Evolutionary conservation across 2,329 filamentous ascomycete genomes (phyloP), one percentile per base, ranked within the genome.

Genomic region (Colletotrichum gloeosporioides): DNA sequence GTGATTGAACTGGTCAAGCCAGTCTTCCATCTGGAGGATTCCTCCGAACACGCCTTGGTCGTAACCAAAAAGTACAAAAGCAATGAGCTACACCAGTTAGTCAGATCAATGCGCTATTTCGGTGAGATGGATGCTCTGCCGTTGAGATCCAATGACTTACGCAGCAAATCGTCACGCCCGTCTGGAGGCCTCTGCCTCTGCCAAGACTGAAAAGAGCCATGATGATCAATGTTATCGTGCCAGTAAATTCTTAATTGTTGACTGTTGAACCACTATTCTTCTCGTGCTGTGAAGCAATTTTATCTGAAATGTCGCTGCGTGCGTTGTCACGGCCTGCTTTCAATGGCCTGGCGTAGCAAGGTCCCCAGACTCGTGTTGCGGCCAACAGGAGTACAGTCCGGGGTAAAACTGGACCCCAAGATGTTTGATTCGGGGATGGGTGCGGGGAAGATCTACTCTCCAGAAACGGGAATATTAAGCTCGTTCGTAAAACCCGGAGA

Each of bases 1-100:
- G 7, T 80, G 75, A 3, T 77, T n/a, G 7, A 83, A 82, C 12
- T 81, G 80, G 2, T 79, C 55, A 8, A 83, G 75, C 78, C 86
- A 89, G 66, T 89, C 83, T 16, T 85, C 78, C 44, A 86, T 88
- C 12, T 86, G 84, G 12, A 89, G 82, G 18, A 90, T 87, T 13
- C 87, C 87, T 4, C 86, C 85, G 76, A 89, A 88, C 0, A 88
- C 86, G 29, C 87, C 87, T 78, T 89, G 88, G 34, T 89, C 88
- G 61, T 89, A 89, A 4, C 87, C 87, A 75, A 85, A 84, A 3
- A 84, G 79, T 5, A 83, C 79, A 64, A 84, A 83, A 3, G 80
- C 79, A 2, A 73, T 73, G 0, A 74, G 15, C 44, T 53, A 13
- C 4, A 4, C 3, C 1, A 2, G 2, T n/a, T n/a, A n/a, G 44